These are phyloP conservation scores for Coprinopsis sp. DNA, from an alignment of 768 basidiomycete genomes.

Conservation along the genomic window DNA sequence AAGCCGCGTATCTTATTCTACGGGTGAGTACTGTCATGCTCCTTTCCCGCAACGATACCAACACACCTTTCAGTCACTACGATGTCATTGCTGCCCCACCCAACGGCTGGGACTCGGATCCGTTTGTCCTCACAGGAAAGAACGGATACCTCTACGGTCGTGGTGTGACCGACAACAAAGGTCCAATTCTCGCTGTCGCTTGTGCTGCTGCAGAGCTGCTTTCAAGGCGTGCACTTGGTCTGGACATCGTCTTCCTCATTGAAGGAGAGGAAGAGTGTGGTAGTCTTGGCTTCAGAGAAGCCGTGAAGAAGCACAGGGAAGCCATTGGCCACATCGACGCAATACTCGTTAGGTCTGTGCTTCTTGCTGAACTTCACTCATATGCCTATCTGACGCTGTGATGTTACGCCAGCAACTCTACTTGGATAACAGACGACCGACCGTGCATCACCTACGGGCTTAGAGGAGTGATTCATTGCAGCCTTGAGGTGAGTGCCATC, in stretches of 20 bases:
- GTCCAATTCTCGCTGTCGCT: conserved; percentile 87
- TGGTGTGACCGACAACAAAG: conserved; percentile 93
- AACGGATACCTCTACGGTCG: conserved; percentile 91
- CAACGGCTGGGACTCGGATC: conserved; percentile 77
- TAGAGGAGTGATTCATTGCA: conserved; percentile 89
- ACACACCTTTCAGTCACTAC: conserved; percentile 63
- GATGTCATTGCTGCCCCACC: conserved; percentile 86
- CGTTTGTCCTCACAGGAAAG: conserved; percentile 74
- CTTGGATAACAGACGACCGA: conserved; percentile 89
- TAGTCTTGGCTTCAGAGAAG: conserved; percentile 78
- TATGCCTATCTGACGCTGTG: background rate
- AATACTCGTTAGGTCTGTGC: conserved; percentile 71
- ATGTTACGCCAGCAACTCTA: conserved; percentile 94
- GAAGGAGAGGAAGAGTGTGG: conserved; percentile 99
- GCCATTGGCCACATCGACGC: conserved; percentile 84
- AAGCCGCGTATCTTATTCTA: conserved; percentile 87
- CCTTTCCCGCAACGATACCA: background rate
- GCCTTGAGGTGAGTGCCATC: conserved; percentile 50
- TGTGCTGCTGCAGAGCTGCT: conserved; percentile 84
- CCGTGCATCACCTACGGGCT: conserved; percentile 96
- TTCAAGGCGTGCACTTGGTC: conserved; percentile 62
- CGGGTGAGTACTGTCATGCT: conserved; percentile 46
- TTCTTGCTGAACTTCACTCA: background rate
- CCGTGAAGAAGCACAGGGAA: conserved; percentile 73
- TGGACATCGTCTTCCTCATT: conserved; percentile 86